Conservation (phyloP, 257 asterid species). For the Solanum neorickii region DNA sequence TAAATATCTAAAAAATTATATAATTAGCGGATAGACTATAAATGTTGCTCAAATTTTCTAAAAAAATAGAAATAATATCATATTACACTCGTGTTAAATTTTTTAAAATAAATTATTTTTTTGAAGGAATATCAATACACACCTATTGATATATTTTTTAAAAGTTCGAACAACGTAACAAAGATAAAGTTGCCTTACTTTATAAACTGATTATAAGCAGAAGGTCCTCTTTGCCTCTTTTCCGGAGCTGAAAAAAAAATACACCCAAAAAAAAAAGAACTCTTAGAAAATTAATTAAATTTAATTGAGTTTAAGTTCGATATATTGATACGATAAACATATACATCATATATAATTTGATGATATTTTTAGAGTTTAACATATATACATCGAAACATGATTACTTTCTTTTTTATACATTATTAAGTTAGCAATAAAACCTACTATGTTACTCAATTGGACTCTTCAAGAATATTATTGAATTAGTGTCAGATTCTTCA, state of each 20-base stretch:
- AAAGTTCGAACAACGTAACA: background rate
- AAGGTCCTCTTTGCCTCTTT: slow-evolving; percentile 83
- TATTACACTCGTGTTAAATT: background rate
- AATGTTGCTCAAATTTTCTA: background rate
- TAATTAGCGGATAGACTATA: background rate
- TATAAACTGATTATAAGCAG: slow-evolving; percentile 89
- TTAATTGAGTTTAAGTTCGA: background rate
- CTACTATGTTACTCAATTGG: background rate
- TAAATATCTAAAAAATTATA: background rate
- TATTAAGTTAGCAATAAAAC: background rate
- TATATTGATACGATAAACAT: background rate
- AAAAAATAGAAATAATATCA: background rate
- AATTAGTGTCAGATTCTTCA: no score
- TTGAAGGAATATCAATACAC: no score
- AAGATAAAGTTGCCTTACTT: slow-evolving; percentile 29
- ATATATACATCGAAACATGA: background rate
- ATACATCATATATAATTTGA: background rate
- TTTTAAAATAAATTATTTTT: background rate
- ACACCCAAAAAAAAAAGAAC: background rate
- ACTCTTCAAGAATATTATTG: background rate
- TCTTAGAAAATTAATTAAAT: background rate
- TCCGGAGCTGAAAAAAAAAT: slow-evolving; percentile 63
- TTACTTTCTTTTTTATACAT: background rate
- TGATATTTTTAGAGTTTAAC: background rate
- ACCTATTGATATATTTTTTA: background rate